These are phyloP conservation scores for Botryotinia narcissicola DNA, from an alignment of 2,329 filamentous ascomycete genomes.

Conservation along the genomic window DNA sequence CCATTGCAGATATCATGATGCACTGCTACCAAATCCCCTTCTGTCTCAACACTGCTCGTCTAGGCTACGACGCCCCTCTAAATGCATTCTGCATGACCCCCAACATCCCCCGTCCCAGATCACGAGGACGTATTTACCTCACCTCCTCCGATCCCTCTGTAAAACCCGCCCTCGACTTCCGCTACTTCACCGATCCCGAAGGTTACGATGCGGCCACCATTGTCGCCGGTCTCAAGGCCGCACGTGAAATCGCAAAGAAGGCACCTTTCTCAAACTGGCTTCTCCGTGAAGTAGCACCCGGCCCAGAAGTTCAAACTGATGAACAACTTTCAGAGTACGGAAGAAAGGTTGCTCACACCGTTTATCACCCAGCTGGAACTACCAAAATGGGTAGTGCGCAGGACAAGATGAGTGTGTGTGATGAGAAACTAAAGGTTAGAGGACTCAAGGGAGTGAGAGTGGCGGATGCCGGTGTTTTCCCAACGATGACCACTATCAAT, in stretches of 20 bases:
- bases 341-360: slow-evolving; percentile 77
- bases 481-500: slow-evolving; percentile 82
- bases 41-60: slow-evolving; percentile 76
- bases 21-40: slow-evolving; percentile 97
- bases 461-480: slow-evolving; percentile 85
- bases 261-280: slow-evolving; percentile 45
- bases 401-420: slow-evolving; percentile 77
- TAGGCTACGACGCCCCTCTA: slow-evolving; percentile 60
- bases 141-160: slow-evolving; percentile 43
- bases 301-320: slow-evolving; percentile 58
- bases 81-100: slow-evolving; percentile 55
- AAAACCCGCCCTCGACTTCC: slow-evolving; percentile 52
- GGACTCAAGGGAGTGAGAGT: slow-evolving; percentile 74
- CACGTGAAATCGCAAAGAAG: slow-evolving; percentile 39
- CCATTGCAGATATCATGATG: slow-evolving; percentile 88
- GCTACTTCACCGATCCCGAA: slow-evolving; percentile 54
- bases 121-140: slow-evolving; percentile 59
- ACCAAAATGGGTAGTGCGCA: slow-evolving; percentile 81
- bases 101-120: slow-evolving; percentile 61
- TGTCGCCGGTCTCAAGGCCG: slow-evolving; percentile 42
- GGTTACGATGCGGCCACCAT: slow-evolving; percentile 53
- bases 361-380: slow-evolving; percentile 86
- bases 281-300: slow-evolving; percentile 41
- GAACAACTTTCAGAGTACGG: slow-evolving; percentile 82
- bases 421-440: slow-evolving; percentile 67